phyloP scores from a whole-genome alignment of 805 yeast genomes.

The Candida ortonii region DNA sequence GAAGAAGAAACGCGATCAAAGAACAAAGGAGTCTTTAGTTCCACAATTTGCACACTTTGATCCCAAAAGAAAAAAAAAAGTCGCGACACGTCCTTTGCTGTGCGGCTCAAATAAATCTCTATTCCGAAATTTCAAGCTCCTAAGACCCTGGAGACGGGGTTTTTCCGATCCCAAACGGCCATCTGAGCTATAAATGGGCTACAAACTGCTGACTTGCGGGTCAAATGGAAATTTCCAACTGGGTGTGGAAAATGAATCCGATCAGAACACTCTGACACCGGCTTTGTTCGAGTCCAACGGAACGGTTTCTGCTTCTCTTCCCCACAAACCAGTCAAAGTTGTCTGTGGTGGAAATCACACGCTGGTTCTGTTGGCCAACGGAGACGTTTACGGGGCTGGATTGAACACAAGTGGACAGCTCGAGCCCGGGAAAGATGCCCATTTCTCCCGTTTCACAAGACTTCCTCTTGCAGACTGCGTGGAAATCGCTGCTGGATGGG shows the following conservation, averaged over 20 bases:
- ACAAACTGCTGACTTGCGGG: slow-evolving; percentile 58
- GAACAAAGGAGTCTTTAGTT: too few relatives aligned
- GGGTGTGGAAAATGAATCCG: slow-evolving; percentile 57
- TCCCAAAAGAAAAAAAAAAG: too few relatives aligned
- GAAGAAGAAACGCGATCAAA: too few relatives aligned
- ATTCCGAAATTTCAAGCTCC: too few relatives aligned
- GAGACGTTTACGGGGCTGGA: slow-evolving; percentile 59
- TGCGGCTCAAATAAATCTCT: too few relatives aligned
- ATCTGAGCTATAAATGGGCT: too few relatives aligned
- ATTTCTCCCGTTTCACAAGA: slow-evolving; percentile 6
- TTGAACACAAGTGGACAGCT: slow-evolving; percentile 16
- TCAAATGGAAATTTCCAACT: slow-evolving; percentile 82
- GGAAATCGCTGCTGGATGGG: slow-evolving; percentile 79
- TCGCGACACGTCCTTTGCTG: too few relatives aligned
- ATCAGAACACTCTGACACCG: slow-evolving; percentile 34
- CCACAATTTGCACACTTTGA: too few relatives aligned
- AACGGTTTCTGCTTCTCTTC: background rate
- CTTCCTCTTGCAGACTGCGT: slow-evolving; percentile 29
- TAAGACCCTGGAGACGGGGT: too few relatives aligned
- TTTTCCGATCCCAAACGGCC: too few relatives aligned
- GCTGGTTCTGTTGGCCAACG: slow-evolving; percentile 50
- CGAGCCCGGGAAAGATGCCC: slow-evolving; percentile 12
- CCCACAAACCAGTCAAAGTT: slow-evolving; percentile 39
- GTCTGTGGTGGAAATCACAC: slow-evolving; percentile 90
- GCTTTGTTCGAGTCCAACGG: slow-evolving; percentile 5